A percentile compares a stretch with the other conserved stretches of the same genome.
Conservation (phyloP, 768 basidiomycete species). For the Sutorius australiensis region DNA sequence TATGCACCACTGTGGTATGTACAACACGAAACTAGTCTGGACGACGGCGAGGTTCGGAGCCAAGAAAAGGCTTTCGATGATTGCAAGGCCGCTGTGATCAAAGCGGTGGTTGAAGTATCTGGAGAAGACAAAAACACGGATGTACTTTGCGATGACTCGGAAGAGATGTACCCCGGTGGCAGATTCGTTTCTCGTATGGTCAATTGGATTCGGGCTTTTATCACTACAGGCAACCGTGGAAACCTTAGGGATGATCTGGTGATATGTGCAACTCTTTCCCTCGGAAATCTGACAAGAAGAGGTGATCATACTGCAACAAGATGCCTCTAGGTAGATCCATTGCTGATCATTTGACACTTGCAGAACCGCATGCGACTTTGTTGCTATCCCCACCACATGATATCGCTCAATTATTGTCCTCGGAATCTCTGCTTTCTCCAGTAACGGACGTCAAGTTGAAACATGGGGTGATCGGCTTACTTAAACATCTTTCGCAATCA, state of each 20-base stretch:
- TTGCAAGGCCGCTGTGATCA: constrained; percentile 84
- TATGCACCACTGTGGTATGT: constrained; percentile 65
- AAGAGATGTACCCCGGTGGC: constrained; percentile 57
- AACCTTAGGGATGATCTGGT: constrained; percentile 65
- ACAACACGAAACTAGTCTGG: constrained; percentile 30
- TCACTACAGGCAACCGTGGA: constrained; percentile 32
- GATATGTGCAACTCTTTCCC: constrained; percentile 76
- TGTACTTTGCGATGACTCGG: constrained; percentile 69
- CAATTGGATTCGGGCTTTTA: constrained; percentile 65
- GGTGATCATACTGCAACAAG: constrained; percentile 41
- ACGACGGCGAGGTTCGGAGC: constrained; percentile 46
- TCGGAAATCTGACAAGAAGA: constrained; percentile 78
- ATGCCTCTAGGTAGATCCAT: background rate
- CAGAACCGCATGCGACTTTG: constrained; percentile 57
- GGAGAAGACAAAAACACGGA: constrained; percentile 79
- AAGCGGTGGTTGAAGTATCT: constrained; percentile 79
- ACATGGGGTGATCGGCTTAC: constrained; percentile 81
- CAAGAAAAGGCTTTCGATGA: constrained; percentile 73
- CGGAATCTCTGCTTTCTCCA: constrained; percentile 50
- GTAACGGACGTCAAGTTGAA: constrained; percentile 75
- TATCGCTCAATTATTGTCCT: constrained; percentile 59
- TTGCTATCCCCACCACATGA: constrained; percentile 64
- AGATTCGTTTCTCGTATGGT: constrained; percentile 71
- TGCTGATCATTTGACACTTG: constrained; percentile 4
- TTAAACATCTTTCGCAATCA: constrained; percentile 82